These are phyloP conservation scores for Kuraishia ogatae DNA, from an alignment of 805 yeast species.

Conservation along the genomic window DNA sequence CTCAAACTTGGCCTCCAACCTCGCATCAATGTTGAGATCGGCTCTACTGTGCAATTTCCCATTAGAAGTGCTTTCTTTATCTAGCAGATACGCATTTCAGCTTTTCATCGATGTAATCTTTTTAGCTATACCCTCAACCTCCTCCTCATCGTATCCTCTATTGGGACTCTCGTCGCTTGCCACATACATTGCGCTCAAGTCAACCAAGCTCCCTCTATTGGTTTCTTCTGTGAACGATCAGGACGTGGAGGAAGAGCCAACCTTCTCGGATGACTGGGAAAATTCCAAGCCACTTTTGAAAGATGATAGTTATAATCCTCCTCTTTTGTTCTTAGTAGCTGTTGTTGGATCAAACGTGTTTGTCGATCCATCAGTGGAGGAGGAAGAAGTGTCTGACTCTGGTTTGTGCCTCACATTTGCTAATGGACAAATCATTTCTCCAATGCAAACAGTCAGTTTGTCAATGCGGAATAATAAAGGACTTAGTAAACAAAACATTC, in stretches of 20 bases:
- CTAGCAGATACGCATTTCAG: constrained; percentile 69
- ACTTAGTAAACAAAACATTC: constrained; percentile 34
- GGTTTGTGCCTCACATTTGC: constrained; percentile 73
- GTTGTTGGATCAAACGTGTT: constrained; percentile 59
- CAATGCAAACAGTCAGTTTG: constrained; percentile 61
- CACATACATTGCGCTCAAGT: constrained; percentile 69
- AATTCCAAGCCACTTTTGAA: constrained; percentile 38
- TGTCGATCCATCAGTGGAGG: constrained; percentile 84
- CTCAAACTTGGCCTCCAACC: constrained; percentile 54
- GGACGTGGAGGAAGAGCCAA: constrained; percentile 80
- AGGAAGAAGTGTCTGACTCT: constrained; percentile 80
- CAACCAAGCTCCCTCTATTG: constrained; percentile 68
- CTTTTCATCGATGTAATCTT: constrained; percentile 75
- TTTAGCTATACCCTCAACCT: constrained; percentile 43
- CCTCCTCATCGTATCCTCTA: constrained; percentile 24
- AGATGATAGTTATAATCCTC: constrained; percentile 36
- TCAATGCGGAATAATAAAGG: constrained; percentile 48
- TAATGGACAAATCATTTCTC: constrained; percentile 59
- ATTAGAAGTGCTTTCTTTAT: constrained; percentile 42
- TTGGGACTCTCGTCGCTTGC: constrained; percentile 68
- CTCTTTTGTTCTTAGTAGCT: constrained; percentile 70
- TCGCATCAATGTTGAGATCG: constrained; percentile 53
- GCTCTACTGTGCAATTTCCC: constrained; percentile 47
- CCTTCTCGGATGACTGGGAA: constrained; percentile 85
- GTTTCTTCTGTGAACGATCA: constrained; percentile 56